A percentile compares a stretch with the other conserved stretches of the same genome.
Conservation (phyloP, 202 grass and related monocot species). For the Carex sylvatica region DNA sequence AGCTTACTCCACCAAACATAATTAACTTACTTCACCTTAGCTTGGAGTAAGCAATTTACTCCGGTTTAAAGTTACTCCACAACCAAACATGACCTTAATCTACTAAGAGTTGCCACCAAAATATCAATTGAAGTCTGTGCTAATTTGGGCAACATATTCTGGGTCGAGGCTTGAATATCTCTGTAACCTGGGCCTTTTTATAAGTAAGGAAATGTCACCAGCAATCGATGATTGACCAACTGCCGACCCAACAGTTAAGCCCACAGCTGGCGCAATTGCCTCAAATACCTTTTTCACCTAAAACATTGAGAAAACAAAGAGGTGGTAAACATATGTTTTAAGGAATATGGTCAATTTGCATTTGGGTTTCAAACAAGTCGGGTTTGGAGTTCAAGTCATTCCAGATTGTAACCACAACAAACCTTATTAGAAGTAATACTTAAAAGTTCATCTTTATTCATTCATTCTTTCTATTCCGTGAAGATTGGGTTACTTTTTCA, state of each 20-base stretch:
- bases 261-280: slow-evolving; percentile 71
- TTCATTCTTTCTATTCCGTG: not conserved
- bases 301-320: not conserved
- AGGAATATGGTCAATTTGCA: not conserved
- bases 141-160: slow-evolving; percentile 52
- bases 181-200: slow-evolving; percentile 43
- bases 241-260: slow-evolving; percentile 69
- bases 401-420: not conserved
- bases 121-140: slow-evolving; percentile 78
- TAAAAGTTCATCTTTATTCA: slow-evolving; percentile 15
- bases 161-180: slow-evolving; percentile 58
- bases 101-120: slow-evolving; percentile 89
- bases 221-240: slow-evolving; percentile 84
- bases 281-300: slow-evolving; percentile 96
- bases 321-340: not conserved
- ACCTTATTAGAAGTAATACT: not conserved
- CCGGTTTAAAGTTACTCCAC: too few species aligned
- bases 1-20: too few species aligned
- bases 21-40: too few species aligned
- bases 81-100: too few species aligned
- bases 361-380: not conserved
- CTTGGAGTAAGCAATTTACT: too few species aligned
- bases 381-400: not conserved
- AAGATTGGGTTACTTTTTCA: not conserved
- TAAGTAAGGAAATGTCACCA: slow-evolving; percentile 59